Evolutionary conservation across 2,329 filamentous ascomycete genomes (phyloP).

Genomic region (Alternaria sp.): DNA sequence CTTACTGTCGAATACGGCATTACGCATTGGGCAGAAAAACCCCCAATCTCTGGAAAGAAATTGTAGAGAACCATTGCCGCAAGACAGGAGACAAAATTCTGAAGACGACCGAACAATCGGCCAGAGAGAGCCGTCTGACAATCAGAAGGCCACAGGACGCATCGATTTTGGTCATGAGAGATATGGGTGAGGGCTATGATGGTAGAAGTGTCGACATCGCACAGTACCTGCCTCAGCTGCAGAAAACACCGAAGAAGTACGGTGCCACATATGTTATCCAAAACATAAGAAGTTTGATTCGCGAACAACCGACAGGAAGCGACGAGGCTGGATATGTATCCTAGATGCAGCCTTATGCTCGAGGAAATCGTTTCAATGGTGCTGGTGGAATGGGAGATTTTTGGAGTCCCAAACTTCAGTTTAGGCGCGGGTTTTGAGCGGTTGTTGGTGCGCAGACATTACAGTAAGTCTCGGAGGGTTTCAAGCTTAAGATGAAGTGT

Average conservation of each 20-base stretch:
- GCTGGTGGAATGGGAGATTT: neutral
- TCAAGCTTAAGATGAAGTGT: too few relatives aligned
- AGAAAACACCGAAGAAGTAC: slow-evolving; percentile 3
- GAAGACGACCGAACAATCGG: slow-evolving; percentile 18
- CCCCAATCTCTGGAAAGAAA: slow-evolving; percentile 25
- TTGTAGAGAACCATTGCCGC: slow-evolving; percentile 24
- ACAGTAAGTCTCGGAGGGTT: neutral
- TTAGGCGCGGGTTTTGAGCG: neutral
- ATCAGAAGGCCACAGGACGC: neutral
- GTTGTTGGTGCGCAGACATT: neutral
- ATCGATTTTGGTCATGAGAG: neutral
- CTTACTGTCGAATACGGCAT: slow-evolving; percentile 34
- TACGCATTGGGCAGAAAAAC: slow-evolving; percentile 40
- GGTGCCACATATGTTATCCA: slow-evolving; percentile 12
- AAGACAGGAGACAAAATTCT: slow-evolving; percentile 21
- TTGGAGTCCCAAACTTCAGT: neutral
- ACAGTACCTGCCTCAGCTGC: neutral
- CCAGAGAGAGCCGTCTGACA: neutral
- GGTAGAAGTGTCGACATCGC: neutral
- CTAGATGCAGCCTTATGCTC: neutral
- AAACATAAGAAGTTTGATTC: neutral
- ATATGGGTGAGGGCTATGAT: neutral
- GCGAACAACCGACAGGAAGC: neutral
- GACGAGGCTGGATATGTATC: neutral
- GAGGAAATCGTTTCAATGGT: neutral